These are phyloP conservation scores for Naganishia randhawae DNA, from an alignment of 768 basidiomycete species.

Conservation along the genomic window DNA sequence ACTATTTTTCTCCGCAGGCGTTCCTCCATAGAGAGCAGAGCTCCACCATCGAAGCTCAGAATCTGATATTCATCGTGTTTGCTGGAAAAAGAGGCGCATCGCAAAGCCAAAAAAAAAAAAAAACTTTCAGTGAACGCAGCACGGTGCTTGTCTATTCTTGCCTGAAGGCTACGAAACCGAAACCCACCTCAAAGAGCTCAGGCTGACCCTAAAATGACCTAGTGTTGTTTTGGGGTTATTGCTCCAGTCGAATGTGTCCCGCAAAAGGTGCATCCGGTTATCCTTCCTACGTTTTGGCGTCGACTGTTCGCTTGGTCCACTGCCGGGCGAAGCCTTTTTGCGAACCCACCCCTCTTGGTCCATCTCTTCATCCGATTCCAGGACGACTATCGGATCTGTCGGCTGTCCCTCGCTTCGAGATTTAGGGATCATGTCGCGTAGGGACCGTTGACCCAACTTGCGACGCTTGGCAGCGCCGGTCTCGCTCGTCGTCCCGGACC, in stretches of 20 bases:
- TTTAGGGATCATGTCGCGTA: neutral
- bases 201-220: slow-evolving; percentile 56
- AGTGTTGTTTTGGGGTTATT: slow-evolving; percentile 32
- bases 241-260: slow-evolving; percentile 24
- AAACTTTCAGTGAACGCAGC: slow-evolving; percentile 25
- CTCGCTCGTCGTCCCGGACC: neutral
- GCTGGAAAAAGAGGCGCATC: slow-evolving; percentile 45
- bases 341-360: slow-evolving; percentile 39
- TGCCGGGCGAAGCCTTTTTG: slow-evolving; percentile 33
- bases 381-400: slow-evolving; percentile 1
- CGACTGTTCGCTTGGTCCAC: slow-evolving; percentile 1
- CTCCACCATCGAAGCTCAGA: slow-evolving; percentile 70
- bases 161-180: neutral
- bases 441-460: slow-evolving; percentile 47
- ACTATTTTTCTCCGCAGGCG: slow-evolving; percentile 57
- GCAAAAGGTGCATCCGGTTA: neutral
- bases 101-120: neutral
- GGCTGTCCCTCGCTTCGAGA: neutral
- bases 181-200: slow-evolving; percentile 54
- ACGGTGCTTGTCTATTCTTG: neutral
- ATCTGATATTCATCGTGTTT: slow-evolving; percentile 69
- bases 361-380: slow-evolving; percentile 36
- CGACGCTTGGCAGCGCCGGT: neutral
- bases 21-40: slow-evolving; percentile 61
- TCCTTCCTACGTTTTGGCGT: slow-evolving; percentile 1